Base-by-base conservation (phyloP, 2,329 filamentous ascomycete species). In the Chaetomiaceae sp. region DNA sequence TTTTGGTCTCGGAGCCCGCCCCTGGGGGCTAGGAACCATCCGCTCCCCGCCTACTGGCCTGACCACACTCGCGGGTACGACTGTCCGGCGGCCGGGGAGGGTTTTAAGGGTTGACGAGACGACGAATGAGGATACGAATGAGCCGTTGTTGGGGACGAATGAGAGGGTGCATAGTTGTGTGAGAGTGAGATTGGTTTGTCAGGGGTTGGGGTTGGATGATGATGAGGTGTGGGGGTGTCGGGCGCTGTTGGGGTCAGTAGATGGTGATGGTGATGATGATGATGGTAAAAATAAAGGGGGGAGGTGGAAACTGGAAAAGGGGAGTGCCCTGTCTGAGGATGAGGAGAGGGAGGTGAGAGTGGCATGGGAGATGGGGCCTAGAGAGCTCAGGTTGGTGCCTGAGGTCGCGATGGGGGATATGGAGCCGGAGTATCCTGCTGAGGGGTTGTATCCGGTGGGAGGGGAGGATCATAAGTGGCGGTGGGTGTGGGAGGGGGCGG, bases 61-160 rank as follows among this genome's bases (percentile, higher is more conserved):
- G 40, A 61, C 63, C 56, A 60, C 63, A 12, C 50, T 63, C 19
- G 63, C 62, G 2, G 68, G 68, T 15, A 61, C 51, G 25, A 64
- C 60, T 1, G 58, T 67, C 9, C 65, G 68, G 14, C 60, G 59
- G 11, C 72, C 72, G 3, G 72, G 72, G 1, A 56, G 69, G 12
- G 69, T 68, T 42, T 63, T 65, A 25, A 64, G 72, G 19, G 64
- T 70, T 8, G 67, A 74, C 59, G 67, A 71, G 40, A 63, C 68
- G 20, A 70, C 65, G 6, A 73, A 73, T 47, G 51, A 62, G n/a
- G 63, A 66, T 23, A 72, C 68, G 1, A 54, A 60, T 11, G 61
- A 69, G 47, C 68, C 69, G 6, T 63, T 75, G 53, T 50, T 66
- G 3, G 63, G 68, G 39, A 75, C 72, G 0, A 63, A 65, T 51